Conservation (phyloP, 495 filamentous ascomycete species). For the Margaritispora aquatica region DNA sequence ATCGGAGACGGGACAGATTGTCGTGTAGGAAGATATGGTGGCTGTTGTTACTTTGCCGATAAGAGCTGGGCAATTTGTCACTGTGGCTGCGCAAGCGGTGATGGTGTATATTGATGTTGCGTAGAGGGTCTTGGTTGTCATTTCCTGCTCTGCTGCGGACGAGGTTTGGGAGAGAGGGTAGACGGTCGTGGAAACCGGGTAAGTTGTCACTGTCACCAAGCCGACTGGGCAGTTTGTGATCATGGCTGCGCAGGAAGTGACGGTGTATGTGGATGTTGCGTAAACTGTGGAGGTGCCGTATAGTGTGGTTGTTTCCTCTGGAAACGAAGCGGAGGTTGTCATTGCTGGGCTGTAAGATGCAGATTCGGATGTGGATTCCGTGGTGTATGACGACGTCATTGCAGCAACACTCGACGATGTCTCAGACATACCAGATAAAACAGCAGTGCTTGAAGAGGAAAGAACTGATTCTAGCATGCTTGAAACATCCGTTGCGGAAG, state of each 20-base stretch:
- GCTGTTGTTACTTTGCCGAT: conserved; percentile 33
- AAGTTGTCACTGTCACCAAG: not conserved
- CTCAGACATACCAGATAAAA: too few relatives aligned
- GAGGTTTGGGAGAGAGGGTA: not conserved
- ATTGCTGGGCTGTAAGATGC: too few relatives aligned
- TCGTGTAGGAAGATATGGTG: conserved; percentile 32
- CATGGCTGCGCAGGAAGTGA: not conserved
- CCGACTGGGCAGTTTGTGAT: not conserved
- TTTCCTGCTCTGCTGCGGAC: not conserved
- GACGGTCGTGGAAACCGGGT: not conserved
- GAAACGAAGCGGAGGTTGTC: too few relatives aligned
- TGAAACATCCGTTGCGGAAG: too few relatives aligned
- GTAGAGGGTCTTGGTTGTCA: conserved; percentile 44
- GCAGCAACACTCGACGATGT: too few relatives aligned
- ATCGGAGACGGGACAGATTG: conserved; percentile 35
- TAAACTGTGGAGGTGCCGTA: not conserved
- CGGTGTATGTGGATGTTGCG: not conserved
- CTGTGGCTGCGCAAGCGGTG: conserved; percentile 47
- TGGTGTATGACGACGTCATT: too few relatives aligned
- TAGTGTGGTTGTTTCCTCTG: not conserved
- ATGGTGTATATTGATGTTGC: conserved; percentile 49
- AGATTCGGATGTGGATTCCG: too few relatives aligned
- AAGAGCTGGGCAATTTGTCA: conserved; percentile 45
- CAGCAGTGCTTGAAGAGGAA: too few relatives aligned
- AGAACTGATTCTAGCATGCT: too few relatives aligned